Evolutionary conservation across 2,329 filamentous ascomycete species (phyloP), one percentile per base, ranked within the genome.

Genomic region (Neofusicoccum laricinum): DNA sequence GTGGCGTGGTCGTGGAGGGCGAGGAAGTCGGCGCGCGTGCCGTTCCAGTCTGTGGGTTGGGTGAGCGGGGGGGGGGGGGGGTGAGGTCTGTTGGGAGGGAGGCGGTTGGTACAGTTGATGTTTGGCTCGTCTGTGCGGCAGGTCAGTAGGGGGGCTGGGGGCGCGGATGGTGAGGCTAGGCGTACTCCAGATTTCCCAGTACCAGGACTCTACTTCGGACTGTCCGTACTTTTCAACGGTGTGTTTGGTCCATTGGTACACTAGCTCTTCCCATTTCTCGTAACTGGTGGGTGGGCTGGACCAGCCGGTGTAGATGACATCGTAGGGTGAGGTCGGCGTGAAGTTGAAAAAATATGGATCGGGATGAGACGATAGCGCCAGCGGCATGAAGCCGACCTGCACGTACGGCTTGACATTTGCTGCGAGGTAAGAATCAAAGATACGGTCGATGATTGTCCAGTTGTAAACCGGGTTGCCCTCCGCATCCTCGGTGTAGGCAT

Each of bases 141-240:
- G 3, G 38, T 40, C 11, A 40, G 38, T 8, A 1, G 38, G 15
- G 38, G 38, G 38, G 1, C 38, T 40, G 7, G 11, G 38, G 7
- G 15, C 38, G 15, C 15, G 14, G 14, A n/a, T n/a, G 15, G 1
- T n/a, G 41, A 45, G 14, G 41, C 14, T 14, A 15, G n/a, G n/a
- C 41, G n/a, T n/a, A 45, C 41, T 64, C 61, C 61, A 64, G 15
- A 64, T 30, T 51, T 64, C 61, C 61, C 61, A 64, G 25, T 58
- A 64, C 61, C 61, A 64, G 15, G 49, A 57, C 19, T 58, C 41
- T 1, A 64, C 49, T 15, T 64, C 61, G 11, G 19, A 49, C 12
- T n/a, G 19, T 10, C 61, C 61, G 12, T 64, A 58, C n/a, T 36
- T 21, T 17, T 41, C 61, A 4, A 64, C 49, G 36, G 1, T 17